These are phyloP conservation scores for Phialophora expanda DNA, from an alignment of 2,329 filamentous ascomycete genomes.

Conservation along the genomic window DNA sequence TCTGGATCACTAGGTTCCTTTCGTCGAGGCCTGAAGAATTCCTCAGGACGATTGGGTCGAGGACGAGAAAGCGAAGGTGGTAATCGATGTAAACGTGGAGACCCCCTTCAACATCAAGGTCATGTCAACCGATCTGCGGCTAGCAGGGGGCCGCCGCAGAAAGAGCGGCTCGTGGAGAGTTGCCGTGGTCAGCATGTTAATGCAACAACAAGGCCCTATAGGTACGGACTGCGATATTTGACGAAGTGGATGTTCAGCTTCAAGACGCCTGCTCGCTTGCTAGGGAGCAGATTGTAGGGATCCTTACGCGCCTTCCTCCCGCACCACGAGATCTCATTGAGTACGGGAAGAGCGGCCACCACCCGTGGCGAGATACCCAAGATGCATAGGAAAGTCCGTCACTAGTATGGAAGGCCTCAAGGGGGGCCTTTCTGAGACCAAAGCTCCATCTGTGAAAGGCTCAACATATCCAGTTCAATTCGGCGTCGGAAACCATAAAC, in stretches of 20 bases:
- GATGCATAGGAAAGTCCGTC: neutral
- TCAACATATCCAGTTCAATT: no score
- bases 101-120: neutral
- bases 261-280: neutral
- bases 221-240: neutral
- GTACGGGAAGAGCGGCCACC: neutral
- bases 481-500: neutral
- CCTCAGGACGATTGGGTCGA: neutral
- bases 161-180: neutral
- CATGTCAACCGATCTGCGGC: neutral
- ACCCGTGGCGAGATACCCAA: neutral
- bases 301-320: neutral
- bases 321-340: neutral
- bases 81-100: neutral
- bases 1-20: neutral
- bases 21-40: neutral
- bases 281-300: neutral
- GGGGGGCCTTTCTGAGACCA: neutral
- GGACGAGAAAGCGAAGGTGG: neutral
- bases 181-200: neutral
- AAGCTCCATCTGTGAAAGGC: neutral
- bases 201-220: neutral
- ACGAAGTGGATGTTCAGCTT: neutral
- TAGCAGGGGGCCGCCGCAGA: neutral
- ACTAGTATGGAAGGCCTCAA: neutral